phyloP scores from a whole-genome alignment of 116 monocot species.

The Trichopus zeylanicus region DNA sequence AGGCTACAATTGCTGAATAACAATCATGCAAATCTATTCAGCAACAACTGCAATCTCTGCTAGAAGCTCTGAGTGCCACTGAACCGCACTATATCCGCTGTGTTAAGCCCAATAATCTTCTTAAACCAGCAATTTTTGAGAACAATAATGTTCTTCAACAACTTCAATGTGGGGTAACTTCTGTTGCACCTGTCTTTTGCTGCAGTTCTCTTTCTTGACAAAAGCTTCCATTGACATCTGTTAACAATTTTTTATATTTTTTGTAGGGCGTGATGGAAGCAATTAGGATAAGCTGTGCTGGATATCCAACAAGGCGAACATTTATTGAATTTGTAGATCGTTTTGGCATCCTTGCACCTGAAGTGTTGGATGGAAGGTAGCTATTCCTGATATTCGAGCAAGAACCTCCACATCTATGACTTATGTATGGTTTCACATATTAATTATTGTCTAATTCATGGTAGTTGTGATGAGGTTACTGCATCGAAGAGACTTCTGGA shows the following conservation, averaged over 20 bases:
- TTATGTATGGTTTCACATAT: not conserved
- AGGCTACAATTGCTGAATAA: not conserved
- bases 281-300: conserved; percentile 98
- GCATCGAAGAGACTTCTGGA: conserved; percentile 52
- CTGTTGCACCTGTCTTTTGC: not conserved
- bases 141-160: conserved; percentile 81
- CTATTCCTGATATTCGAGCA: not conserved
- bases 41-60: conserved; percentile 89
- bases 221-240: no score
- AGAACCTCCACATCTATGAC: not conserved
- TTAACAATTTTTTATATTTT: not conserved
- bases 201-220: not conserved
- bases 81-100: conserved; percentile 94
- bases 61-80: conserved; percentile 81
- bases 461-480: conserved; percentile 62
- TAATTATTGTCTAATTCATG: not conserved
- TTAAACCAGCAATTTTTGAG: conserved; percentile 88
- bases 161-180: conserved; percentile 78
- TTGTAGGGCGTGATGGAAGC: conserved; percentile 91
- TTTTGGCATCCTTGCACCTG: conserved; percentile 86
- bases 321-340: conserved; percentile 84
- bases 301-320: conserved; percentile 79
- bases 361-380: conserved; percentile 80
- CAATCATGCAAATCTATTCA: conserved; percentile 17
- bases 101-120: conserved; percentile 92